phyloP scores from a whole-genome alignment of 306 rosid genomes.

The Dicorynia guianensis region DNA sequence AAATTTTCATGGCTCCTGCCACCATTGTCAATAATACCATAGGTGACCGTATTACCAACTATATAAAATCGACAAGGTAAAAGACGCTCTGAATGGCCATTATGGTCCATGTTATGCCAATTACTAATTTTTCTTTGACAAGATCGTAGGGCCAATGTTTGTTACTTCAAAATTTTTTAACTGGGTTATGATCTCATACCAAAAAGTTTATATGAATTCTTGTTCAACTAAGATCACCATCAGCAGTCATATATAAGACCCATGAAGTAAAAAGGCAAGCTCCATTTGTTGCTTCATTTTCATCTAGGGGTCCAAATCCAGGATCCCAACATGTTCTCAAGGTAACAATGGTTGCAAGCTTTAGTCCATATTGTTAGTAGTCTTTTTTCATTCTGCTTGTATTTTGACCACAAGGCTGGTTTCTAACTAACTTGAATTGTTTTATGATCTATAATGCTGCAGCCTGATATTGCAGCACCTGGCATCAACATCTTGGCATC shows the following conservation, averaged over 20 bases:
- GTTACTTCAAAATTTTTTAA: background rate
- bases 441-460: slow-evolving; percentile 22
- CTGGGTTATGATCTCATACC: slow-evolving; percentile 16
- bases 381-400: background rate
- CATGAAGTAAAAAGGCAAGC: slow-evolving; percentile 48
- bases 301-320: slow-evolving; percentile 84
- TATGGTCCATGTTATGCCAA: background rate
- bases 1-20: slow-evolving; percentile 80
- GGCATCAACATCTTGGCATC: slow-evolving; percentile 84
- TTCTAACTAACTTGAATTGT: background rate
- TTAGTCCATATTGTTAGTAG: background rate
- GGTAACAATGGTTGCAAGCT: slow-evolving; percentile 49
- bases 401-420: slow-evolving; percentile 21
- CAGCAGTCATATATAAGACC: slow-evolving; percentile 70
- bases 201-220: slow-evolving; percentile 27
- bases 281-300: slow-evolving; percentile 71
- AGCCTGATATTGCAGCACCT: slow-evolving; percentile 96
- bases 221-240: slow-evolving; percentile 61
- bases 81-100: background rate
- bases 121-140: slow-evolving; percentile 14
- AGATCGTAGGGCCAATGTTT: slow-evolving; percentile 5
- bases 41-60: slow-evolving; percentile 52
- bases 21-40: slow-evolving; percentile 60
- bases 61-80: slow-evolving; percentile 74
- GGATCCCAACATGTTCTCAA: slow-evolving; percentile 69